Conservation (phyloP, 2,329 filamentous ascomycete genomes). For the Celoporthe dispersa region DNA sequence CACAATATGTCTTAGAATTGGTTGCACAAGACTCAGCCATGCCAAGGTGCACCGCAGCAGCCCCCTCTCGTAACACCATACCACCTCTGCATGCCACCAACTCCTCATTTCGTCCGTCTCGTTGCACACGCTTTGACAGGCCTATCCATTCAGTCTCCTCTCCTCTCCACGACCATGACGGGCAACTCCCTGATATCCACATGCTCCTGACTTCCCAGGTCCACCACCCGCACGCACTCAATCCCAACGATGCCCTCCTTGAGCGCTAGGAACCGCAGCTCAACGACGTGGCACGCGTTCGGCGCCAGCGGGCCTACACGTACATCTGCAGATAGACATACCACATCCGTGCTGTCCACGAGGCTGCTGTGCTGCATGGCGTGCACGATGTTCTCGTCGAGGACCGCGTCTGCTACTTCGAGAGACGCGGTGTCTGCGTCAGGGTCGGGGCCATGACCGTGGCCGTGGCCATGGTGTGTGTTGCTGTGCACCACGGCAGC, state of each 20-base stretch:
- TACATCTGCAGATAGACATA: conserved; percentile 77
- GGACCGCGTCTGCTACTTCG: conserved; percentile 65
- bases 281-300: conserved; percentile 73
- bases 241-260: conserved; percentile 69
- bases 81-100: background rate
- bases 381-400: conserved; percentile 74
- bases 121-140: background rate
- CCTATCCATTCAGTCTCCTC: conserved; percentile 18
- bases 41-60: background rate
- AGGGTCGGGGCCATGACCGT: conserved; percentile 26
- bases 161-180: conserved; percentile 60
- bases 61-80: background rate
- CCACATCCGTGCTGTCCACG: conserved; percentile 67
- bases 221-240: conserved; percentile 74
- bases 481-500: conserved; percentile 13
- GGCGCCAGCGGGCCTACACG: conserved; percentile 74
- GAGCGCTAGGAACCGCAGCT: conserved; percentile 73
- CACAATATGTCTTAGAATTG: conserved; percentile 1
- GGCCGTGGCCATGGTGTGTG: conserved; percentile 20
- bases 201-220: conserved; percentile 74
- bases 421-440: conserved; percentile 24
- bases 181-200: conserved; percentile 78
- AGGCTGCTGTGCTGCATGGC: conserved; percentile 70
- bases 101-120: background rate
- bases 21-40: background rate